A percentile compares a stretch with the other conserved stretches of the same genome.
These are phyloP conservation scores for Pythium volutum DNA, from an alignment of 352 stramenopile species.

Conservation along the genomic window DNA sequence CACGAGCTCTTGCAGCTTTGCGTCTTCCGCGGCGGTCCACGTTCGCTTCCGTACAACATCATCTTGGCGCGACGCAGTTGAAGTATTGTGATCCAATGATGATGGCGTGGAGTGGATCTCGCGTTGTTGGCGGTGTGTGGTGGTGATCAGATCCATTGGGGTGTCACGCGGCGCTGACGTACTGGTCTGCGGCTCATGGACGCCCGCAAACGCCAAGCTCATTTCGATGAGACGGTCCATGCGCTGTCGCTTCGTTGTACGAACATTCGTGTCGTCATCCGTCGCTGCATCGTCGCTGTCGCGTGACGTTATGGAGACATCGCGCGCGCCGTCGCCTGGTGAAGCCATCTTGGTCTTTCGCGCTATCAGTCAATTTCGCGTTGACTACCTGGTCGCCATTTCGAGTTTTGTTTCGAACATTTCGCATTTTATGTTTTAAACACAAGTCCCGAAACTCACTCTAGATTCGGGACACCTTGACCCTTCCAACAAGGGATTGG, in stretches of 20 bases:
- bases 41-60: slow-evolving; percentile 8
- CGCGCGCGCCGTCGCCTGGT: not conserved
- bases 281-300: not conserved
- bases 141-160: not conserved
- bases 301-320: not conserved
- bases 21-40: slow-evolving; percentile 56
- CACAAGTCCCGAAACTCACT: slow-evolving; percentile 5
- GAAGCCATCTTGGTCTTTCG: slow-evolving; percentile 5
- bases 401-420: slow-evolving; percentile 9
- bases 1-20: slow-evolving; percentile 42
- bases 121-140: not conserved
- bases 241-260: slow-evolving; percentile 43
- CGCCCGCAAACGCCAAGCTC: slow-evolving; percentile 34
- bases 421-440: slow-evolving; percentile 4
- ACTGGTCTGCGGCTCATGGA: slow-evolving; percentile 7
- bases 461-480: slow-evolving; percentile 1
- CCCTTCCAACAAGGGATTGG: not conserved
- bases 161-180: not conserved
- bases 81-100: not conserved
- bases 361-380: not conserved
- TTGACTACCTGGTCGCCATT: slow-evolving; percentile 17
- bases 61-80: not conserved
- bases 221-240: slow-evolving; percentile 57
- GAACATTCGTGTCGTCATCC: not conserved
- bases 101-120: not conserved